phyloP scores from a whole-genome alignment of 768 basidiomycete genomes.

The Gyrodon lividus region DNA sequence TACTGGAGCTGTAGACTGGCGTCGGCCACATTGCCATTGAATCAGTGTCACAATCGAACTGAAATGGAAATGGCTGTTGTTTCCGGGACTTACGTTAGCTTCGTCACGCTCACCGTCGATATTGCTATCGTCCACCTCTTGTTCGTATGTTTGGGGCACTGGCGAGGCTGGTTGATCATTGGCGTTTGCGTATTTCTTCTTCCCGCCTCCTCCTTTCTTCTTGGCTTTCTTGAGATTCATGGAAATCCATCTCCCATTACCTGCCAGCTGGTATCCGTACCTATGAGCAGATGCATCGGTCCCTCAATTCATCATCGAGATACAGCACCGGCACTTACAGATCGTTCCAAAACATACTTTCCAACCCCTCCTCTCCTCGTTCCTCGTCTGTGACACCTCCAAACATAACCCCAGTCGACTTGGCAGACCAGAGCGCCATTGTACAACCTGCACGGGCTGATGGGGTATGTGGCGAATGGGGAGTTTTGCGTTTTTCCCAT shows the following conservation, averaged over 20 bases:
- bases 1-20: not conserved
- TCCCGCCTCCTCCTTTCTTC: constrained; percentile 39
- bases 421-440: constrained; percentile 77
- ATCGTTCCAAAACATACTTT: constrained; percentile 87
- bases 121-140: constrained; percentile 9
- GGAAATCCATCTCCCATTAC: constrained; percentile 77
- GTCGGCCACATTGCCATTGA: not conserved
- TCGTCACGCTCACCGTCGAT: constrained; percentile 18
- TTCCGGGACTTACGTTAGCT: constrained; percentile 4
- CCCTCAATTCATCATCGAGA: not conserved
- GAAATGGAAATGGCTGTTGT: no score
- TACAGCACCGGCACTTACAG: constrained; percentile 47
- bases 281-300: constrained; percentile 36
- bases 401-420: constrained; percentile 74
- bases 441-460: constrained; percentile 77
- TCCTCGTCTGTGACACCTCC: constrained; percentile 91
- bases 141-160: constrained; percentile 4
- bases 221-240: constrained; percentile 70
- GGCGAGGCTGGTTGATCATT: not conserved
- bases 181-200: constrained; percentile 38
- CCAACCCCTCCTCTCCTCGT: constrained; percentile 75
- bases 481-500: constrained; percentile 86
- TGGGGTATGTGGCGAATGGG: constrained; percentile 55
- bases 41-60: no score
- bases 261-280: constrained; percentile 73